Evolutionary conservation across 176 grass and related monocot genomes (phyloP), one percentile per base, ranked within the genome.

Genomic region (Melocanna baccifera): DNA sequence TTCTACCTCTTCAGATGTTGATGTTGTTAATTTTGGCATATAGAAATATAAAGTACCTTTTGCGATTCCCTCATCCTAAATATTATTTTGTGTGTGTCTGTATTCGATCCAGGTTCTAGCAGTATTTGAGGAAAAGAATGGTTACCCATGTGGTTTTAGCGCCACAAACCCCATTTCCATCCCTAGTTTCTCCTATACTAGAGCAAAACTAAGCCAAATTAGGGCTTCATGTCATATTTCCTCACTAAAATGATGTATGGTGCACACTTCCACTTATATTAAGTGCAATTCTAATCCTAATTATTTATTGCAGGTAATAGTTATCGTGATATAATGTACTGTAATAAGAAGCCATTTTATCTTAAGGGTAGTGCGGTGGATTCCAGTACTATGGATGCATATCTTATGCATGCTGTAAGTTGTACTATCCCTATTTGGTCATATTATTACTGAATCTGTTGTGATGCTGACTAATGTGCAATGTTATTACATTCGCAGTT

Each of bases 201-300:
- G 25, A 68, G 76, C 34, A 37, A 68, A 71, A 30, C 47, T 61
- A 62, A 52, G 41, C 25, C 45, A 76, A 64, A 43, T 85, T 77
- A 36, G 39, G 23, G 37, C 32, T 71, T 42, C 64, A 69, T 68
- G 36, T 48, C 57, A 78, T 70, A 63, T 71, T 90, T 82, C 40
- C 10, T 65, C 6, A 14, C 36, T 52, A 71, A 20, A 77, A 56
- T 78, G 65, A n/a, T 86, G n/a, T 55, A 62, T 82, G 69, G 2
- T 84, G 41, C 42, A 11, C 55, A 56, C 57, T 66, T 69, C 47
- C 30, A 22, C 20, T 23, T 89, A 15, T 64, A 8, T 46, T 39
- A 79, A 68, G 13, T 64, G 15, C 82, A 56, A 55, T 78, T 81
- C 20, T 82, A 82, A 72, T 83, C 26, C 50, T 83, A 23, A 72